Evolutionary conservation across 345 rosid genomes (phyloP).

Genomic region (Erucastrum elatum): DNA sequence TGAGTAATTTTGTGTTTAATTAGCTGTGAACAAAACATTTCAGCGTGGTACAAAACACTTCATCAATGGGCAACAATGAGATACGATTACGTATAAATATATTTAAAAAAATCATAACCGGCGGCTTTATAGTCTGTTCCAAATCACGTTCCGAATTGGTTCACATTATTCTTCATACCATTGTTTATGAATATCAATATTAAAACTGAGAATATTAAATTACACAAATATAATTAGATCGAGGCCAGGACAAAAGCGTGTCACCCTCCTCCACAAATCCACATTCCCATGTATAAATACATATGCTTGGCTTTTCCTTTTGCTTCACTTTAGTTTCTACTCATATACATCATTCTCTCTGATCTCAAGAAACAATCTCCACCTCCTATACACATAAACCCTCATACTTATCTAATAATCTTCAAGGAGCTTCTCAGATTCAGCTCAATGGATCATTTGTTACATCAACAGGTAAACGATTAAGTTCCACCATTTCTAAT

Average conservation of each 20-base stretch:
- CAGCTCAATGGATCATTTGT: slow-evolving; percentile 35
- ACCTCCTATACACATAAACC: background rate
- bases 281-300: slow-evolving; percentile 32
- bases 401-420: slow-evolving; percentile 13
- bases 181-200: background rate
- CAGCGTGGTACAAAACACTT: background rate
- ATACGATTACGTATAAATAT: background rate
- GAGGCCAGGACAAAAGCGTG: background rate
- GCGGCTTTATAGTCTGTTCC: slow-evolving; percentile 38
- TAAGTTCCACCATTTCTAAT: background rate
- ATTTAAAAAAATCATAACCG: slow-evolving; percentile 17
- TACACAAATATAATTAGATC: background rate
- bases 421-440: slow-evolving; percentile 25
- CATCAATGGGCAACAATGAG: background rate
- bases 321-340: slow-evolving; percentile 18
- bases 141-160: slow-evolving; percentile 36
- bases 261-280: slow-evolving; percentile 8
- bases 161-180: slow-evolving; percentile 23
- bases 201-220: background rate
- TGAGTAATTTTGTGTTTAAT: background rate
- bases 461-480: slow-evolving; percentile 33
- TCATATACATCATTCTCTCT: slow-evolving; percentile 18
- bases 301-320: slow-evolving; percentile 32
- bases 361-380: slow-evolving; percentile 26
- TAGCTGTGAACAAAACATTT: background rate